phyloP scores from a whole-genome alignment of 2,329 filamentous ascomycete species.

The Neopestalotiopsis sp. region DNA sequence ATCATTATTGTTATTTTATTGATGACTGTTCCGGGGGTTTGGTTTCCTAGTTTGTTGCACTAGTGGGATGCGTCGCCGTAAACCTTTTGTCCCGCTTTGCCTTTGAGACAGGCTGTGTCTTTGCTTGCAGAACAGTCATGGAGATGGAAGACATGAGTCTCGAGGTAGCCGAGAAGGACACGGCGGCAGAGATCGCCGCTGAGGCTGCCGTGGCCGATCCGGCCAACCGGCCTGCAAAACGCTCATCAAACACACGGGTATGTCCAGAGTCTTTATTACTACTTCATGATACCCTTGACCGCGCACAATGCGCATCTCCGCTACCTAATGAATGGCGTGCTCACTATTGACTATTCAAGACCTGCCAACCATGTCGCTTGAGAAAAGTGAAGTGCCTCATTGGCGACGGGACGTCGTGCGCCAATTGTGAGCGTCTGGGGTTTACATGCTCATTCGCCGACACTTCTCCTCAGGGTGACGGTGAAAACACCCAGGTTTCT shows the following conservation, averaged over 20 bases:
- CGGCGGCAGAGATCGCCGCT: constrained; percentile 40
- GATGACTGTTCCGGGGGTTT: not conserved
- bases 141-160: constrained; percentile 43
- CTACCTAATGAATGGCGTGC: constrained; percentile 9
- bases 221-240: constrained; percentile 38
- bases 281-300: constrained; percentile 33
- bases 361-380: constrained; percentile 24
- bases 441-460: constrained; percentile 65
- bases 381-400: constrained; percentile 64
- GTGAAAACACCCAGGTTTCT: constrained; percentile 45
- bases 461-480: constrained; percentile 39
- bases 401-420: constrained; percentile 57
- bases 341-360: constrained; percentile 16
- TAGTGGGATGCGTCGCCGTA: constrained; percentile 11
- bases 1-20: not conserved
- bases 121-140: constrained; percentile 26
- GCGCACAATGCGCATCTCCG: constrained; percentile 4
- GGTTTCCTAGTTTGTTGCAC: constrained; percentile 4
- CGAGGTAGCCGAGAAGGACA: constrained; percentile 39
- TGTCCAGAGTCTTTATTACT: constrained; percentile 52
- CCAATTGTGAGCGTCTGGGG: constrained; percentile 63
- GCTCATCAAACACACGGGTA: constrained; percentile 43
- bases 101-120: constrained; percentile 13
- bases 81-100: not conserved
- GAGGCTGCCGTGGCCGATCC: constrained; percentile 39